A percentile compares a stretch with the other conserved stretches of the same genome.
phyloP scores from a whole-genome alignment of 192 early-diverging fungal species.

The Ramicandelaber brevisporus region DNA sequence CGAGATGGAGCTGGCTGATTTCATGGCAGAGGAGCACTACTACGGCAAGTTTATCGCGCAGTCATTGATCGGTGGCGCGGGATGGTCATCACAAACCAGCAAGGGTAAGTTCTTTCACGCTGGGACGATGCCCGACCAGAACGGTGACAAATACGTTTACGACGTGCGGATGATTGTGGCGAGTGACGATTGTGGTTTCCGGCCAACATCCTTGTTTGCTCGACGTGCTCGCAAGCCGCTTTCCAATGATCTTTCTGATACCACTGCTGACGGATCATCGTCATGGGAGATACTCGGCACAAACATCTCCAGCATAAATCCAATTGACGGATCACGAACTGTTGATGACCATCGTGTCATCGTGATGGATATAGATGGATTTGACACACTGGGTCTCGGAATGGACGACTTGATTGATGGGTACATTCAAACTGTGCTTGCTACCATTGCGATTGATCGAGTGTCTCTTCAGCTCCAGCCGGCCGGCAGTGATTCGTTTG shows the following conservation, averaged over 20 bases:
- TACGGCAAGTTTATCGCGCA: constrained; percentile 87
- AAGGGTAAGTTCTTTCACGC: constrained; percentile 70
- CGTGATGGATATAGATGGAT: constrained; percentile 78
- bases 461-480: too few species aligned
- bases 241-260: constrained; percentile 21
- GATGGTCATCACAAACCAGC: constrained; percentile 45
- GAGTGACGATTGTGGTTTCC: constrained; percentile 41
- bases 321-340: constrained; percentile 46
- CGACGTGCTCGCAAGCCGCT: constrained; percentile 49
- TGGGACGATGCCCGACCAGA: constrained; percentile 77
- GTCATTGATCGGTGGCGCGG: constrained; percentile 61
- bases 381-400: constrained; percentile 60
- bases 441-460: constrained; percentile 71
- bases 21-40: constrained; percentile 49
- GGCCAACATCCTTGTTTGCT: constrained; percentile 58
- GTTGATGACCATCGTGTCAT: constrained; percentile 60
- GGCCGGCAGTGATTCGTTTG: too few species aligned
- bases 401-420: constrained; percentile 72
- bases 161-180: constrained; percentile 73
- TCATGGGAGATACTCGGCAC: constrained; percentile 86
- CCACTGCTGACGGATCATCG: constrained; percentile 5
- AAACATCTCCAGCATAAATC: constrained; percentile 52
- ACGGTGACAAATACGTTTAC: constrained; percentile 57
- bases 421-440: constrained; percentile 65
- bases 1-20: constrained; percentile 35